Base-by-base conservation (phyloP, 2,329 filamentous ascomycete species). In the Fusarium abutilonis region DNA sequence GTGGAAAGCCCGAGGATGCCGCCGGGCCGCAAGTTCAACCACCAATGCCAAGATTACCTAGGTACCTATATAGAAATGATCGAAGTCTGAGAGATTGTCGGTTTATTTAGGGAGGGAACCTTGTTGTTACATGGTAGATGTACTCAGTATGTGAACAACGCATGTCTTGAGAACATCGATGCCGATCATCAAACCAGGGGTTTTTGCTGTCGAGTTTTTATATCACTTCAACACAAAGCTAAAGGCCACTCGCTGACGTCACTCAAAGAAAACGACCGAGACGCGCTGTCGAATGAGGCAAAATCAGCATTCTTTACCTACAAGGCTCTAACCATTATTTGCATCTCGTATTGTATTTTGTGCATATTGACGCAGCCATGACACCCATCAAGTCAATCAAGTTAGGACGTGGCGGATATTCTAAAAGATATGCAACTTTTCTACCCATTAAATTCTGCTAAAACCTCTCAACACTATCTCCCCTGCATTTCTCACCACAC, bases 1-100 rank as follows among this genome's bases (percentile, higher is more conserved):
- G 35, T 45, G 67, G 67, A 64, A 70, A 63, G 43, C 53, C 67
- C 67, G 67, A 70, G 65, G 55, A 53, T 60, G 57, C 49, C 60
- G 54, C 66, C 60, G 60, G 48, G n/a, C 52, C 32, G 36, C 35
- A 8, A 35, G 19, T 15, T 19, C 44, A 39, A 15, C 19, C 9
- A 29, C 28, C 9, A 3, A 10, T 13, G 28, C 28, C 28, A 29
- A 29, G 28, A 29, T 43, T 32, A 13, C 34, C 32, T n/a, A n/a
- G n/a, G n/a, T n/a, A n/a, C n/a, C n/a, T n/a, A n/a, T n/a, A n/a
- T 23, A 23, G 21, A 23, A 23, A 23, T 23, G 21, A 23, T 26
- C 23, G 4, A 26, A 26, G 23, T 26, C 6, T 26, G 23, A 11
- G 9, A 44, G 35, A 19, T 35, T 39, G 21, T 43, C 10, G 28